Conservation (phyloP, 2,329 filamentous ascomycete genomes). For the Aspergillus piperis region DNA sequence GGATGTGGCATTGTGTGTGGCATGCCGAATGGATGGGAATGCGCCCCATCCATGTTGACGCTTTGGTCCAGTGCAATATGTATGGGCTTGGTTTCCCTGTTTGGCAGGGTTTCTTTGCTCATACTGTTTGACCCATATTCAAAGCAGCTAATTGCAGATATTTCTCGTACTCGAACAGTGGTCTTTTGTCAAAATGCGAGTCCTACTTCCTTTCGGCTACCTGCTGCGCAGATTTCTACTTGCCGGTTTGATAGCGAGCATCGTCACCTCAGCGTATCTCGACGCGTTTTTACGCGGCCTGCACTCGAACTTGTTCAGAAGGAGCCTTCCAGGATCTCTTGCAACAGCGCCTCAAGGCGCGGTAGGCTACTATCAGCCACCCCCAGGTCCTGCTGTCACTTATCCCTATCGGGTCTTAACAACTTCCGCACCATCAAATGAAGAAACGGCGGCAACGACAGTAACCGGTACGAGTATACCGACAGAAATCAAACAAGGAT, state of each 20-base stretch:
- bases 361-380: conserved; percentile 23
- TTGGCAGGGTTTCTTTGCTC: not conserved
- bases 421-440: not conserved
- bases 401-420: not conserved
- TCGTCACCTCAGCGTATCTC: conserved; percentile 16
- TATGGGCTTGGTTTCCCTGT: not conserved
- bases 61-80: not conserved
- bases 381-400: conserved; percentile 17
- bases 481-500: not conserved
- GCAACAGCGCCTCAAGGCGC: conserved; percentile 22
- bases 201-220: not conserved
- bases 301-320: conserved; percentile 7
- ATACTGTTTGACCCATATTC: not conserved
- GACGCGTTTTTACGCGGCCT: conserved; percentile 6
- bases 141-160: not conserved
- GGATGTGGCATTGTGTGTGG: not conserved
- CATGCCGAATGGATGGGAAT: not conserved
- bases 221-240: conserved; percentile 11
- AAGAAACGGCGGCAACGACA: not conserved
- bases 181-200: conserved; percentile 12
- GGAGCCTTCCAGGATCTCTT: conserved; percentile 25
- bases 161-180: not conserved
- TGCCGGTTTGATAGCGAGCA: conserved; percentile 13
- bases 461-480: conserved; percentile 1
- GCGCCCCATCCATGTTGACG: not conserved